Evolutionary conservation across 345 rosid genomes (phyloP), one percentile per base, ranked within the genome.

Genomic region (Nasturtium officinale): DNA sequence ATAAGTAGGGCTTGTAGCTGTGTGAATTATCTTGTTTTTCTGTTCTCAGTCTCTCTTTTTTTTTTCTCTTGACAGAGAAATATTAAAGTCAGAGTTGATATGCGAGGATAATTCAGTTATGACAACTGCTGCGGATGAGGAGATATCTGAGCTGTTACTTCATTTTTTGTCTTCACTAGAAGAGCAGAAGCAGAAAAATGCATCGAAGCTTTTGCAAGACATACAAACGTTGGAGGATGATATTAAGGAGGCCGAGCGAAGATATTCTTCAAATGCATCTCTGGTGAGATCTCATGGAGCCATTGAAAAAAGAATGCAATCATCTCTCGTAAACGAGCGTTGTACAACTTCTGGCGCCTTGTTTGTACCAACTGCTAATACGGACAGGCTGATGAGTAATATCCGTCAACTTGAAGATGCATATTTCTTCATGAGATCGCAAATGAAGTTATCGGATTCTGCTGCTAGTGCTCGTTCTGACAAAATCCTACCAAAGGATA

Each of bases 371-470:
- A 75, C 72, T 56, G 78, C 73, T 20, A 80, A 84, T 65, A 82
- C 83, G 21, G 71, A 73, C 53, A 82, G 82, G 84, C 82, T 88
- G 77, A 79, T 81, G 65, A 85, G 78, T 79, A 84, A 85, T 83
- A 82, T 89, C 47, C 63, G 72, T 66, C 89, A 85, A 72, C 87
- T 93, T 37, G 97, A 86, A 79, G 84, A 83, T 66, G 96, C 92
- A 53, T 90, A 93, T 81, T 87, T 90, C 84, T 82, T 85, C 71
- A 81, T 78, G 85, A 85, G 90, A 78, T 82, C 90, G 67, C 82
- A 85, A 76, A 69, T 79, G 68, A 84, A 71, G 61, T 69, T 67
- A 17, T 72, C 73, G 9, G 80, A 81, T 58, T 63, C 78, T 69
- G 74, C 74, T 69, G 75, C 76, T 25, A 65, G 74, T 51, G 61